These are phyloP conservation scores for Teratosphaeria pseudoeucalypti DNA, from an alignment of 2,329 filamentous ascomycete species.

Conservation along the genomic window DNA sequence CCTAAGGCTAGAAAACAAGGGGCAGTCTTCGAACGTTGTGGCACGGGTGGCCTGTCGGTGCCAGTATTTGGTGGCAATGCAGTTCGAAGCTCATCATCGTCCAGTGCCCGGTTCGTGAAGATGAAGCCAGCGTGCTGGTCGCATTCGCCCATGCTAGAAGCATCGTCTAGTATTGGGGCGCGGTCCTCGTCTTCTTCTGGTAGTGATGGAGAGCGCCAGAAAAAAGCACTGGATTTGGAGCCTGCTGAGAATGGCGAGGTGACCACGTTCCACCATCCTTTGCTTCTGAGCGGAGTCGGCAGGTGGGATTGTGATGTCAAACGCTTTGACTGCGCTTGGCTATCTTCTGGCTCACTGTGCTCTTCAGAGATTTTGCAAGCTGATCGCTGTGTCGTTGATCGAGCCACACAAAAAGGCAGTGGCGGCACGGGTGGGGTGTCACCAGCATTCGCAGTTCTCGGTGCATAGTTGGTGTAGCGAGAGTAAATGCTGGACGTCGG, in stretches of 20 bases:
- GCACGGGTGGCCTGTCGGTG: not conserved
- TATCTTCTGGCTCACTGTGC: slow-evolving; percentile 32
- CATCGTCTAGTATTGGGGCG: slow-evolving; percentile 12
- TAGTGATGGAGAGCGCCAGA: slow-evolving; percentile 17
- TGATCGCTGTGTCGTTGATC: not conserved
- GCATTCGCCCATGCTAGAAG: slow-evolving; percentile 13
- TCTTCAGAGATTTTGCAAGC: slow-evolving; percentile 27
- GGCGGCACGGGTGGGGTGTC: slow-evolving; percentile 50
- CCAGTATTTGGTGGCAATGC: slow-evolving; percentile 7
- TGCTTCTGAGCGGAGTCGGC: slow-evolving; percentile 48
- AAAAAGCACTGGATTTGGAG: slow-evolving; percentile 10
- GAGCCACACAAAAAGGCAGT: slow-evolving; percentile 33
- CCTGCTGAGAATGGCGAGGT: slow-evolving; percentile 52
- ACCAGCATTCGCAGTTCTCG: not conserved
- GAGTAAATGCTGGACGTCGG: slow-evolving; percentile 53
- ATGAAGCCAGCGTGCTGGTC: slow-evolving; percentile 12
- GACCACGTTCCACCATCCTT: slow-evolving; percentile 71
- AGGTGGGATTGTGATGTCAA: slow-evolving; percentile 27
- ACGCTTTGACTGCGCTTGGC: not conserved
- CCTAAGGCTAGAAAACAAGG: slow-evolving; percentile 10
- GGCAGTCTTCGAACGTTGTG: slow-evolving; percentile 19
- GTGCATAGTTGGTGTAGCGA: slow-evolving; percentile 34
- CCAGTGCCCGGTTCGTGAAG: slow-evolving; percentile 11
- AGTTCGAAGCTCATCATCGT: slow-evolving; percentile 14
- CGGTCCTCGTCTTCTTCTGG: slow-evolving; percentile 8